Base-by-base conservation (phyloP, 2,329 filamentous ascomycete genomes). In the Fusarium nodosum region DNA sequence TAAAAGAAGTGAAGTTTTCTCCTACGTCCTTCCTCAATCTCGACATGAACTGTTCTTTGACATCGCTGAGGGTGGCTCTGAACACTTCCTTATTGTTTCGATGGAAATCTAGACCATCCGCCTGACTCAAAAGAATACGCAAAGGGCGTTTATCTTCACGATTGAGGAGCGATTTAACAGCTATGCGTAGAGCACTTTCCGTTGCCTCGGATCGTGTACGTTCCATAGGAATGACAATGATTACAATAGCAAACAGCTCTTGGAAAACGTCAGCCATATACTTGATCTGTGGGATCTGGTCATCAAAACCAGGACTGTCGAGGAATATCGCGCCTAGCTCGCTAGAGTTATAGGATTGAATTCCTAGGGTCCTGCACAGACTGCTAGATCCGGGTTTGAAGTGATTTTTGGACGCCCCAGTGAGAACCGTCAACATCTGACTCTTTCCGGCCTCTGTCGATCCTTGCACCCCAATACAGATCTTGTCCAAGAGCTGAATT, bases 251-350 rank as follows among this genome's bases (percentile, higher is more conserved):
- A 4, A 61, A 60, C 1, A 61, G 5, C 7, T 61, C 58, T 16
- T 60, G 58, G 9, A 30, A 60, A 4, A 61, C 45, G 2, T 42
- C 26, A 1, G 58, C 55, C 58, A 60, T 60, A 12, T 61, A 60
- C 4, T 45, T 61, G 22, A 61, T 60, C 12, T 60, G 22, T 9
- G 36, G 30, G 2, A 7, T 31, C 7, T 61, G 59, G 2, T 61
- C 56, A 24, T 61, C 59, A 7, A 61, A 61, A 0, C 45, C 59
- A 5, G 56, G 45, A 1, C 26, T 60, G 2, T 61, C 59, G 0
- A 61, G 56, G 20, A 45, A 61, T 0, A 39, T 60, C 1, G 31
- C 56, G 1, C 45, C 26, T 1, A 61, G 26, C 0, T 9, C 3
- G 7, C 18, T 31, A 4, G 56, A 31, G 1, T 60, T 34, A 5